Evolutionary conservation across 2,329 filamentous ascomycete genomes (phyloP), one percentile per base, ranked within the genome.

Genomic region (Apiospora kogelbergensis): DNA sequence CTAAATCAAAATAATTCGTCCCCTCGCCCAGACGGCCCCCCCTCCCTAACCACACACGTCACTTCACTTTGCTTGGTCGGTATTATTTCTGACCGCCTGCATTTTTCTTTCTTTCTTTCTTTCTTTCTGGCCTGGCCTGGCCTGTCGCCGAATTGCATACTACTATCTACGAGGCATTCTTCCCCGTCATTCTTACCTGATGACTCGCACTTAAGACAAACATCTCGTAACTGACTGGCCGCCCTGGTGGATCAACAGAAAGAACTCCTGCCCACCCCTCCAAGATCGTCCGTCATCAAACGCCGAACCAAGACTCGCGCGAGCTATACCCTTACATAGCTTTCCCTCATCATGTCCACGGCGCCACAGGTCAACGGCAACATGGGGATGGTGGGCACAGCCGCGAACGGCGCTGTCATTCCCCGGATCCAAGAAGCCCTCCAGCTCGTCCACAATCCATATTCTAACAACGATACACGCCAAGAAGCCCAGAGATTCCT

Each of bases 401-500:
- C 75, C 69, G 80, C 80, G 74, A 79, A 80, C 72, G 76, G 77
- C 68, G 81, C 81, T 42, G 78, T 87, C 67, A 85, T 94, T 66
- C 82, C 88, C 66, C 89, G 88, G 78, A 96, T 98, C 73, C 89
- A 94, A 76, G 88, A 93, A 76, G 96, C 96, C 48, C 89, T 99
- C 74, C 89, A 96, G 75, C 88, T 97, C 74, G 93, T 98, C 71
- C 95, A 98, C 83, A 91, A 89, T 77, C 89, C 95, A 13, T 87
- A 89, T 70, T 95, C 95, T 48, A 86, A 90, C 72, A 98, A 98
- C 80, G 88, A 93, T 72, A 86, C 91, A 67, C 93, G 96, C 72
- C 88, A 92, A 78, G 88, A 96, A 79, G 96, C 96, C 63, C 92
- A 96, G 72, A 82, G 88, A 45, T 97, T 94, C 77, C 91, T 99